Percentiles rank a stretch among this genome's conserved stretches.
Conservation (phyloP, 2,329 filamentous ascomycete genomes). For the Fonsecaea erecta region DNA sequence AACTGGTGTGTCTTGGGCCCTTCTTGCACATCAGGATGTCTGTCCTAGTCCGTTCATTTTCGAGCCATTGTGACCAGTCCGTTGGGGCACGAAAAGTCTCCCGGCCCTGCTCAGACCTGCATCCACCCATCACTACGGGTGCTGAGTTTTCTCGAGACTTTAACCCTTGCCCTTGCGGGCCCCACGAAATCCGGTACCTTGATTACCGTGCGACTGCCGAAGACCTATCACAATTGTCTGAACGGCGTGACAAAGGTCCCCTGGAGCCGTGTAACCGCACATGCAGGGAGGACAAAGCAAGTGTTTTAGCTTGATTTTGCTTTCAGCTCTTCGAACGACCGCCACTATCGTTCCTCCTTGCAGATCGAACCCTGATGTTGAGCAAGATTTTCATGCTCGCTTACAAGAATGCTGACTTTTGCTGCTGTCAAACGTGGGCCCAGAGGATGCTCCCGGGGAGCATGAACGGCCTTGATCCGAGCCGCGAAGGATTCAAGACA, state of each 20-base stretch:
- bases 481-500: not conserved
- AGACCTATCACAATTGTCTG: not conserved
- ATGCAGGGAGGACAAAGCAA: not conserved
- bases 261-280: constrained; percentile 3
- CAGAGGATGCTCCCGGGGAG: not conserved
- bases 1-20: not conserved
- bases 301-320: constrained; percentile 3
- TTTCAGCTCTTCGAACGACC: not conserved
- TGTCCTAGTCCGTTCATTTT: not conserved
- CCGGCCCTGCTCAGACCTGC: not conserved
- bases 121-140: not conserved
- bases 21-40: not conserved
- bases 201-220: constrained; percentile 1
- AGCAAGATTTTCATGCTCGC: constrained; percentile 6
- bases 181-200: constrained; percentile 8
- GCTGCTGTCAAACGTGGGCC: not conserved
- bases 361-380: not conserved
- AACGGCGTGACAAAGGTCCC: not conserved
- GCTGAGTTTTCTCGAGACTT: not conserved
- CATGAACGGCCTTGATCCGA: constrained; percentile 3
- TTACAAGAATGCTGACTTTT: constrained; percentile 7
- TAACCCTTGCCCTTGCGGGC: not conserved
- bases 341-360: not conserved
- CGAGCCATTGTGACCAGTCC: not conserved
- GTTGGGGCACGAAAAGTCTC: not conserved